Base-by-base conservation (phyloP, 305 asterid genomes). In the Fraxinus latifolia region DNA sequence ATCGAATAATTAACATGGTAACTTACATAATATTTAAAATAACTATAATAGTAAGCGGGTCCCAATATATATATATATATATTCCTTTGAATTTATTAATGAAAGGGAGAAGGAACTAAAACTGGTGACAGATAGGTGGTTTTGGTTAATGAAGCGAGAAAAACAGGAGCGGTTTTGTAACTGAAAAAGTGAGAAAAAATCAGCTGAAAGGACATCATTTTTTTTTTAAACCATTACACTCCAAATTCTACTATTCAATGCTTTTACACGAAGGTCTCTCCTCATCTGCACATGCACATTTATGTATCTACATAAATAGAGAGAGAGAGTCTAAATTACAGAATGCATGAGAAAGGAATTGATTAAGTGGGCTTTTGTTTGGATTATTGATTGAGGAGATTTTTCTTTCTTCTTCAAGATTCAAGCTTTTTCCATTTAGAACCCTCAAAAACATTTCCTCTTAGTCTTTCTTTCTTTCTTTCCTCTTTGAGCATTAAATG, bases 171-270 rank as follows among this genome's bases (percentile, higher is more conserved):
- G 89, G 93, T 89, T 86, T 93, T 89, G 94, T 92, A 93, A 93
- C 97, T 85, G 96, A 90, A 87, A 53, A 89, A 89, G 93, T 82
- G 91, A 87, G 93, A 90, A 91, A 86, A 85, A 82, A 70, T 71
- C 68, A 83, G 89, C 87, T 84, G 83, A 37, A 71, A 37, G 25
- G 9, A 7, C 5, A 19, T 7, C 5, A 0, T 32, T 32, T 32
- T 32, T 32, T 76, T 81, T 75, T 84, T 84, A 84, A 74, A 78
- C 82, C 85, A 83, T 68, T 83, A 23, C n/a, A 62, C 32, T 7
- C n/a, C 82, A 19, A 29, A 62, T 85, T 77, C 83, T 83, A n/a
- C 75, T 78, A 5, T 11, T 62, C 32, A 83, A 81, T 74, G 81
- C 88, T 89, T 90, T 89, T 86, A 83, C 83, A 80, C 77, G 55